A percentile compares a stretch with the other conserved stretches of the same genome.
phyloP scores from a whole-genome alignment of 2,329 filamentous ascomycete species.

The Neopestalotiopsis sp. region DNA sequence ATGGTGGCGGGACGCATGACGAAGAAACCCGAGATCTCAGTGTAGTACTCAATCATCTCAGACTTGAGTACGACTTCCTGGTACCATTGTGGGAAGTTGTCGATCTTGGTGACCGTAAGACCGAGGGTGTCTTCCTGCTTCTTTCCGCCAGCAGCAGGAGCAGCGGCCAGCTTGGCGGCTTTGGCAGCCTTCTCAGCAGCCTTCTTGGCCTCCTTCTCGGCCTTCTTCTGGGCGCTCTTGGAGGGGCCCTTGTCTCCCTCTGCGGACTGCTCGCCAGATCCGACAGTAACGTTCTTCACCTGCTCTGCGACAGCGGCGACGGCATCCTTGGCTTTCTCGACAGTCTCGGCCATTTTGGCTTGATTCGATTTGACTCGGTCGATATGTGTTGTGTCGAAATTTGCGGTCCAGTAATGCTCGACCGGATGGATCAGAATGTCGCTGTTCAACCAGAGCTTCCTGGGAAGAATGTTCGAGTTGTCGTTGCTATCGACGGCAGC shows the following conservation, averaged over 20 bases:
- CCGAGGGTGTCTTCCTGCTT: conserved; percentile 73
- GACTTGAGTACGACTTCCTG: conserved; percentile 97
- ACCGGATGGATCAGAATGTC: conserved; percentile 5
- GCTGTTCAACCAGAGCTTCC: conserved; percentile 9
- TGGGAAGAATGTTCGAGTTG: background rate
- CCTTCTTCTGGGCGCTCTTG: conserved; percentile 70
- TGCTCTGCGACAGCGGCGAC: conserved; percentile 70
- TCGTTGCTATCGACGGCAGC: background rate
- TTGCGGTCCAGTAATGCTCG: conserved; percentile 8
- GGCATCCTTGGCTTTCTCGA: conserved; percentile 45
- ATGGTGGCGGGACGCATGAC: conserved; percentile 78
- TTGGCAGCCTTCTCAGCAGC: conserved; percentile 67
- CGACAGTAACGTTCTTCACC: conserved; percentile 63
- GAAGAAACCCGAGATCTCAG: conserved; percentile 88
- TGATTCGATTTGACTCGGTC: conserved; percentile 7
- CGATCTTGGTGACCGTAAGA: conserved; percentile 83
- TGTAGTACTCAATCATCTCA: conserved; percentile 96
- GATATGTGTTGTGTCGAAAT: conserved; percentile 7
- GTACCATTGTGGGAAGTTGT: conserved; percentile 95
- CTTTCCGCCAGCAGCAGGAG: conserved; percentile 54
- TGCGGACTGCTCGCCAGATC: conserved; percentile 61
- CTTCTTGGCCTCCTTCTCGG: conserved; percentile 66
- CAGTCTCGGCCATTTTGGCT: conserved; percentile 16
- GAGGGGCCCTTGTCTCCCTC: conserved; percentile 47
- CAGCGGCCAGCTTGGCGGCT: conserved; percentile 59